Percentiles rank a stretch among this genome's conserved stretches.
Evolutionary conservation across 2,329 filamentous ascomycete genomes (phyloP).

Genomic region (Nigrograna mackinnonii): DNA sequence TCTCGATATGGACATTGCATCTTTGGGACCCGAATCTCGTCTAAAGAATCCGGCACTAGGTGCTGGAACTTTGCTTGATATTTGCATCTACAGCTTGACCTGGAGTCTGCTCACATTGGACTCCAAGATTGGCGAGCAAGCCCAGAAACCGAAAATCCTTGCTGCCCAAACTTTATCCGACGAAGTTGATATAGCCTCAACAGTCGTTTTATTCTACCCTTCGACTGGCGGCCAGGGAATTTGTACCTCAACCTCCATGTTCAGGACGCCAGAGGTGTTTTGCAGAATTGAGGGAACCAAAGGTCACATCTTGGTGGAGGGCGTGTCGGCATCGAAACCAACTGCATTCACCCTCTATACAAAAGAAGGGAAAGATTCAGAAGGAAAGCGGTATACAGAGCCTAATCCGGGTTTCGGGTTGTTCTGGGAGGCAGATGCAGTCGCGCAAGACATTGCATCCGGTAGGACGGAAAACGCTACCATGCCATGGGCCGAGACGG

Average conservation of each 20-base stretch:
- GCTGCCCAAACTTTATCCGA: constrained; percentile 7
- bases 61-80: constrained; percentile 76
- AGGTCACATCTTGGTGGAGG: constrained; percentile 43
- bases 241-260: background rate
- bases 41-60: constrained; percentile 78
- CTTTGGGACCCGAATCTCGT: constrained; percentile 56
- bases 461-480: constrained; percentile 65
- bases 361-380: constrained; percentile 10
- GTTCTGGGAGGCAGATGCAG: constrained; percentile 83
- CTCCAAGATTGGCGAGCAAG: constrained; percentile 54
- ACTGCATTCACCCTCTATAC: constrained; percentile 15
- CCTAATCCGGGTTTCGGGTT: constrained; percentile 68
- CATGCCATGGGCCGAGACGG: constrained; percentile 73
- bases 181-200: constrained; percentile 8
- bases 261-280: background rate
- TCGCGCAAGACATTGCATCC: constrained; percentile 72
- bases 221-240: constrained; percentile 4
- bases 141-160: constrained; percentile 3
- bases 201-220: constrained; percentile 9
- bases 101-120: constrained; percentile 84
- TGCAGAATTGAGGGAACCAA: background rate
- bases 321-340: constrained; percentile 21
- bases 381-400: constrained; percentile 42
- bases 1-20: constrained; percentile 53
- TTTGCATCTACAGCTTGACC: constrained; percentile 82